A percentile compares a stretch with the other conserved stretches of the same genome.
These are phyloP conservation scores for Ostreobium quekettii DNA, from an alignment of 139 green algal genomes.

Conservation along the genomic window DNA sequence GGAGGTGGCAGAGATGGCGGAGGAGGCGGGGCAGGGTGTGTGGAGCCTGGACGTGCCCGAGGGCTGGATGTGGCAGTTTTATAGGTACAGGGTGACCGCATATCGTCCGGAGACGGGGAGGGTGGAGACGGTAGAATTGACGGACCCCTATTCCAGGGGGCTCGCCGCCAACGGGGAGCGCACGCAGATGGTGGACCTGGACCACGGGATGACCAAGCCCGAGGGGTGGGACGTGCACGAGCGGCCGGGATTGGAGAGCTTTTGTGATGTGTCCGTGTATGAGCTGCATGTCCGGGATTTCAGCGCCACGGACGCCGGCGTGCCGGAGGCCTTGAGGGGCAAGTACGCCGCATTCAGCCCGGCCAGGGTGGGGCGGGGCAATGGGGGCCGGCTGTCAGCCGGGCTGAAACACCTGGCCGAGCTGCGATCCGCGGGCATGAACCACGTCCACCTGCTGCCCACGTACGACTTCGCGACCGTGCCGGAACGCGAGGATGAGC, in stretches of 20 bases:
- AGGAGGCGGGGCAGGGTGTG: slow-evolving; percentile 27
- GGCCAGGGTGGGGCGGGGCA: slow-evolving; percentile 16
- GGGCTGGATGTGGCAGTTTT: slow-evolving; percentile 48
- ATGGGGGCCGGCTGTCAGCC: slow-evolving; percentile 11
- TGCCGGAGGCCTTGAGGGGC: slow-evolving; percentile 49
- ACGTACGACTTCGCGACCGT: slow-evolving; percentile 78
- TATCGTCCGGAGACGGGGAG: slow-evolving; percentile 51
- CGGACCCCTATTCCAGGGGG: slow-evolving; percentile 71
- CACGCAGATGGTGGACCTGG: slow-evolving; percentile 38
- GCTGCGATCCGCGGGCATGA: slow-evolving; percentile 53
- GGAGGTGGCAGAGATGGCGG: slow-evolving; percentile 24
- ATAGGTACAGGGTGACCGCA: slow-evolving; percentile 56
- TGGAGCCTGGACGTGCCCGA: slow-evolving; percentile 32
- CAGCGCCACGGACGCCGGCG: slow-evolving; percentile 52
- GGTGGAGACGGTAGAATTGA: slow-evolving; percentile 41
- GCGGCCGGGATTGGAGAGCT: slow-evolving; percentile 27
- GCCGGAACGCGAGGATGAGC: slow-evolving; percentile 61
- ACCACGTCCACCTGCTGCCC: slow-evolving; percentile 83
- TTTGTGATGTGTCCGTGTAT: slow-evolving; percentile 75
- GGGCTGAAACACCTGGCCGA: slow-evolving; percentile 41
- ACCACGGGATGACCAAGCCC: slow-evolving; percentile 29
- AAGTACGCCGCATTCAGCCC: slow-evolving; percentile 73
- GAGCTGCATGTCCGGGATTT: slow-evolving; percentile 92
- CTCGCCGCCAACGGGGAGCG: slow-evolving; percentile 51
- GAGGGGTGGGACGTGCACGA: slow-evolving; percentile 37